Evolutionary conservation across 306 rosid genomes (phyloP).

Genomic region (Sicyos edulis): DNA sequence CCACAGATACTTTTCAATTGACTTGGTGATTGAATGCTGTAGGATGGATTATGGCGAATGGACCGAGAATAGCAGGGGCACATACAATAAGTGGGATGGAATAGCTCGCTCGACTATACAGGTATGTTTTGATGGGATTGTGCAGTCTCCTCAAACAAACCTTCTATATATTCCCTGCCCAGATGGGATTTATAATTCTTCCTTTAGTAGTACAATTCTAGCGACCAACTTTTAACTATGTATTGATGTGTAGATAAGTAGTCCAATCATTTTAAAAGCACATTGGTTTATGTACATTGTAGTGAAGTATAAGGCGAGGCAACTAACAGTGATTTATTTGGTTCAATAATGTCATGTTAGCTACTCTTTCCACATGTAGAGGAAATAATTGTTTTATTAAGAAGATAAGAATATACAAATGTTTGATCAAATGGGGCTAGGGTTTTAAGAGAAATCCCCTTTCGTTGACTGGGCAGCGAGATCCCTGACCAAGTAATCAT

Average conservation of each 20-base stretch:
- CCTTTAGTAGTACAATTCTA: neutral
- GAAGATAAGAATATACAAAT: too few species aligned
- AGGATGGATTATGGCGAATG: conserved; percentile 98
- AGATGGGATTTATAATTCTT: neutral
- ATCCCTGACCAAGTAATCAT: too few species aligned
- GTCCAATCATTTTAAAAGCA: neutral
- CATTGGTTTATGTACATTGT: neutral
- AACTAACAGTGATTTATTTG: too few species aligned
- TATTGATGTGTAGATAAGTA: neutral
- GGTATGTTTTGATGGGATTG: conserved; percentile 33
- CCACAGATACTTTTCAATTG: neutral
- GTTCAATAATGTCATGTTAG: too few species aligned
- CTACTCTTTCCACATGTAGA: too few species aligned
- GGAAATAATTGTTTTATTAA: too few species aligned
- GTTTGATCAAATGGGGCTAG: too few species aligned
- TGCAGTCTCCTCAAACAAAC: neutral
- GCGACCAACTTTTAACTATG: neutral
- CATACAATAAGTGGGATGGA: conserved; percentile 98
- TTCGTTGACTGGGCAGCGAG: too few species aligned
- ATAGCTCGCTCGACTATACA: conserved; percentile 80
- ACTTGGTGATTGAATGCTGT: conserved; percentile 26
- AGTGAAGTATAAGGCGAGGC: too few species aligned
- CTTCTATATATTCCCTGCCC: neutral
- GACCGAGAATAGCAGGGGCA: conserved; percentile 91
- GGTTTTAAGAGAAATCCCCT: too few species aligned